Base-by-base conservation (phyloP, 2,329 filamentous ascomycete species). In the Aspergillus felis region DNA sequence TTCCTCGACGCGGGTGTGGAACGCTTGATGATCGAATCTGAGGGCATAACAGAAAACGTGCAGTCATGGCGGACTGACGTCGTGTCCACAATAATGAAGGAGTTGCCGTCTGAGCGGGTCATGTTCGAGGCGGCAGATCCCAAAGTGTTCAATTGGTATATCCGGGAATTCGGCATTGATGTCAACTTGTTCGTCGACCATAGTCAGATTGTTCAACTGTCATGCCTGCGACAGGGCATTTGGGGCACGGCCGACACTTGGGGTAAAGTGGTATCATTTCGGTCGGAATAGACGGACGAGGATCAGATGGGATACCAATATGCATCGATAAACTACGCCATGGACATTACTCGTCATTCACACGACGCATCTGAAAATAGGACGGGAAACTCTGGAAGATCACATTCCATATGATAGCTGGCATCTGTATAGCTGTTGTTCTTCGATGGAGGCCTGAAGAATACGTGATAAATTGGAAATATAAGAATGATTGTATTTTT, bases 121-220 rank as follows among this genome's bases (percentile, higher is more conserved):
- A 84, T 84, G 82, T 84, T 84, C 63, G 81, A 84, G 67, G 81
- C 81, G 4, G 82, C 81, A 1, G 81, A 84, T 50, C 81, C 81
- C 0, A 74, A 77, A 27, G 81, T 83, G 4, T 84, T 82, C 57
- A 83, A 82, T 57, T 84, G 80, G 81, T 84, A 82, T 62, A 74
- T 84, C 49, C 71, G 81, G 17, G 80, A 84, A 66, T 84, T 84
- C 67, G 81, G 82, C 5, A 75, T 81, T 29, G 80, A 84, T 63
- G 81, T 84, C 46, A 84, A 84, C 61, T 61, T 84, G 32, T 84
- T 84, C 66, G 80, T 84, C 53, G 81, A 84, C 61, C 80, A 84
- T 65, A 82, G 80, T 41, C 81, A 84, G 73, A 83, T 83, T 63
- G 81, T 84, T 57, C 81, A 84, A 71, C 62, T 84, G 55, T 78